Conservation (phyloP, 192 early-diverging fungal genomes). For the Coemansia sp. region DNA sequence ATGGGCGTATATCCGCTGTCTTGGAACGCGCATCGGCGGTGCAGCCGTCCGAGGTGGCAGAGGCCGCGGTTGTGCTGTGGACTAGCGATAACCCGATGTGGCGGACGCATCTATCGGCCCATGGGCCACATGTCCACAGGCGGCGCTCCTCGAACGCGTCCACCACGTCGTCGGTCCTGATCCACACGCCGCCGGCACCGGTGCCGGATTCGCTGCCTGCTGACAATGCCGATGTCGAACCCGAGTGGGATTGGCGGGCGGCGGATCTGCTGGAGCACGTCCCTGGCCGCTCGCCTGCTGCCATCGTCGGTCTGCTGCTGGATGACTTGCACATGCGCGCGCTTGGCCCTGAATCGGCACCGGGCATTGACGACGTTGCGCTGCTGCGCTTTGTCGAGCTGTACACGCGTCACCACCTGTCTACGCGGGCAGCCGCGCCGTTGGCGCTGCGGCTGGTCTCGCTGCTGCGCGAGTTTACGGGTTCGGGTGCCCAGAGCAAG, state of each 20-base stretch:
- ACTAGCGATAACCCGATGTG: slow-evolving; percentile 33
- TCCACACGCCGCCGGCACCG: too few relatives aligned
- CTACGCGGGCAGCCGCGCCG: slow-evolving; percentile 13
- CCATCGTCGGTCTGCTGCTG: slow-evolving; percentile 21
- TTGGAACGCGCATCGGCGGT: slow-evolving; percentile 16
- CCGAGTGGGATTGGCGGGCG: slow-evolving; percentile 41
- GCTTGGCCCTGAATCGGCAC: not conserved
- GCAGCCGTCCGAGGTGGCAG: slow-evolving; percentile 24
- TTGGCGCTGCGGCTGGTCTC: slow-evolving; percentile 24
- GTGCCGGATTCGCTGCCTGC: not conserved
- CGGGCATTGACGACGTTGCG: slow-evolving; percentile 15
- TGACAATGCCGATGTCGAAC: too few relatives aligned
- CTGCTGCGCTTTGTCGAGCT: slow-evolving; percentile 38
- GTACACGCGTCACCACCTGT: slow-evolving; percentile 18
- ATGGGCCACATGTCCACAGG: not conserved
- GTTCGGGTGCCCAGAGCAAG: slow-evolving; percentile 20
- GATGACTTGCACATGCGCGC: slow-evolving; percentile 21
- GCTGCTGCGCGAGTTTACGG: slow-evolving; percentile 29
- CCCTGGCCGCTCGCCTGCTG: slow-evolving; percentile 19
- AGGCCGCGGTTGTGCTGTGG: slow-evolving; percentile 38
- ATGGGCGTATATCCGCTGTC: slow-evolving; percentile 15
- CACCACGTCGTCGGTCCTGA: slow-evolving; percentile 25
- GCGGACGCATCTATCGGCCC: slow-evolving; percentile 13
- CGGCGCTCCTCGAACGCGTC: slow-evolving; percentile 9
- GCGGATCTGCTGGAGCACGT: slow-evolving; percentile 31